Evolutionary conservation across 192 early-diverging fungal genomes (phyloP).

Genomic region (Coemansia sp.): DNA sequence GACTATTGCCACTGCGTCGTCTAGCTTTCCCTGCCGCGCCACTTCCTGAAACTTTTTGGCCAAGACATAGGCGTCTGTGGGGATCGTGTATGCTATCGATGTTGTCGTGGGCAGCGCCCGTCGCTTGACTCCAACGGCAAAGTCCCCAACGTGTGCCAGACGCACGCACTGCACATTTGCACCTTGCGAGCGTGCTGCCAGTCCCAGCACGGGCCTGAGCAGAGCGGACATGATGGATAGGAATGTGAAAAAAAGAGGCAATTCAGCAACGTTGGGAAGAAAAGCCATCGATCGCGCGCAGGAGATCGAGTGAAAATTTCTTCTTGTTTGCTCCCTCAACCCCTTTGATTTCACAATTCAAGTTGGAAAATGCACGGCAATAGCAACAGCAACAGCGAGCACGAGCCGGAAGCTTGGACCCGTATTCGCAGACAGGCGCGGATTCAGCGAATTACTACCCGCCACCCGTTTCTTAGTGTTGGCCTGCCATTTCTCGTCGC

Average conservation of each 20-base stretch:
- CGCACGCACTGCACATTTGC: not conserved
- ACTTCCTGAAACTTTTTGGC: conserved; percentile 47
- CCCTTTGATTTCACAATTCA: conserved; percentile 3
- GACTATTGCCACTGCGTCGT: conserved; percentile 51
- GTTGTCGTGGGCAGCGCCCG: conserved; percentile 42
- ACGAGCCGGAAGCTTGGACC: conserved; percentile 5
- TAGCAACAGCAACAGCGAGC: not conserved
- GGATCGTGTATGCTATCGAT: conserved; percentile 44
- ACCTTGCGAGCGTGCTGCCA: not conserved
- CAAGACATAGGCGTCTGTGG: conserved; percentile 37
- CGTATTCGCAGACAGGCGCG: conserved; percentile 6
- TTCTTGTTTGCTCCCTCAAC: not conserved
- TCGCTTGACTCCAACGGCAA: conserved; percentile 23
- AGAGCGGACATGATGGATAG: not conserved
- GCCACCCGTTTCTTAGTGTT: conserved; percentile 64
- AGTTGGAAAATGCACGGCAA: not conserved
- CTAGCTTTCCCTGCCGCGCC: conserved; percentile 21
- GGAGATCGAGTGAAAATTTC: not conserved
- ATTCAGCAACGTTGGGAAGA: not conserved
- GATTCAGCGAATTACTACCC: conserved; percentile 31
- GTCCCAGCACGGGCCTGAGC: not conserved
- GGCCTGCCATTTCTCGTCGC: conserved; percentile 69
- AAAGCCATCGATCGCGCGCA: no score
- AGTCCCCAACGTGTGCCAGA: not conserved
- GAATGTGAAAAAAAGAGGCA: not conserved